phyloP scores from a whole-genome alignment of 352 stramenopile species.

The Blastocystis sp. region DNA sequence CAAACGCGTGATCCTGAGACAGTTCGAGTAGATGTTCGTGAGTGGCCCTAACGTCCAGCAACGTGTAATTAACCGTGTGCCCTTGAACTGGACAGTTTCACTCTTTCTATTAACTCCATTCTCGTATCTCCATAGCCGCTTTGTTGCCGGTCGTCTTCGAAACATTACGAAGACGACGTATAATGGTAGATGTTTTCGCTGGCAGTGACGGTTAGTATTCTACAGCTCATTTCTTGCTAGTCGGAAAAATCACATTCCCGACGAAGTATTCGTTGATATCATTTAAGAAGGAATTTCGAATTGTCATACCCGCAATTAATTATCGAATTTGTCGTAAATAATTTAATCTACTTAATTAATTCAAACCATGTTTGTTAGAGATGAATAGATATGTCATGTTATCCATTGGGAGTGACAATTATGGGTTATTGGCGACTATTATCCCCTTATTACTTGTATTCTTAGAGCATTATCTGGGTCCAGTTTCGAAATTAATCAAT shows the following conservation, averaged over 20 bases:
- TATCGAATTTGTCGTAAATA: too few relatives aligned
- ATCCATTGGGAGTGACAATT: too few relatives aligned
- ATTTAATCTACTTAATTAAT: too few relatives aligned
- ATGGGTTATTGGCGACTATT: too few relatives aligned
- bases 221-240: slow-evolving; percentile 1
- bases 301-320: too few relatives aligned
- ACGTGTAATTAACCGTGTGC: slow-evolving; percentile 24
- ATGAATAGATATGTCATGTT: too few relatives aligned
- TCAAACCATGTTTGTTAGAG: too few relatives aligned
- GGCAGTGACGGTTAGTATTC: neutral
- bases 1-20: neutral
- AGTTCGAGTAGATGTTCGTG: slow-evolving; percentile 4
- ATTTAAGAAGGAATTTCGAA: too few relatives aligned
- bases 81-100: slow-evolving; percentile 34
- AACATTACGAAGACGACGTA: neutral
- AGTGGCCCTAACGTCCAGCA: neutral
- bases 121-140: slow-evolving; percentile 16
- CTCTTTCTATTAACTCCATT: slow-evolving; percentile 16
- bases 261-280: neutral
- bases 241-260: neutral
- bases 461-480: too few relatives aligned
- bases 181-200: neutral
- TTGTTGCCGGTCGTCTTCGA: slow-evolving; percentile 8
- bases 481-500: too few relatives aligned
- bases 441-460: too few relatives aligned